These are phyloP conservation scores for Aciculoconidium aculeatum DNA, from an alignment of 805 yeast genomes.

Conservation along the genomic window DNA sequence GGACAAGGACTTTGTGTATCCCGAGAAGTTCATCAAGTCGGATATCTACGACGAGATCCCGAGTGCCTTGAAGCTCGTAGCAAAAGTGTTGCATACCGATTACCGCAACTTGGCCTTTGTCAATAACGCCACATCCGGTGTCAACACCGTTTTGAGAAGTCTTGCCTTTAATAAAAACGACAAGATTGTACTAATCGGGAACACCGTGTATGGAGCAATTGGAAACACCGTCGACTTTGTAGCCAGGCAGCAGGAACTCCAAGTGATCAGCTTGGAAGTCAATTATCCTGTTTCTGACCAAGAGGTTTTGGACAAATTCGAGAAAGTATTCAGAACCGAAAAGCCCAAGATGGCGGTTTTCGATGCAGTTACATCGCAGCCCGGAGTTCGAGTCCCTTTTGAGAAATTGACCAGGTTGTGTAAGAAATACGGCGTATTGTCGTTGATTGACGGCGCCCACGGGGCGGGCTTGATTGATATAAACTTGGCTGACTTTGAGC, in stretches of 20 bases:
- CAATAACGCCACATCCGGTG: slow-evolving; percentile 56
- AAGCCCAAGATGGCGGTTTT: slow-evolving; percentile 41
- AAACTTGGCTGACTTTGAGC: slow-evolving; percentile 36
- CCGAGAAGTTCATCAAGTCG: slow-evolving; percentile 41
- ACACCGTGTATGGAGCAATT: slow-evolving; percentile 52
- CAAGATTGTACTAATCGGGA: slow-evolving; percentile 37
- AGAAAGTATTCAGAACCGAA: slow-evolving; percentile 14
- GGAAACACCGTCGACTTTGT: slow-evolving; percentile 44
- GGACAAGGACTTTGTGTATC: slow-evolving; percentile 26
- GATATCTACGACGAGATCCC: slow-evolving; percentile 22
- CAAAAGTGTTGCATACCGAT: slow-evolving; percentile 41
- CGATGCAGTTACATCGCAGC: slow-evolving; percentile 59
- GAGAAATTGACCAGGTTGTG: slow-evolving; percentile 42
- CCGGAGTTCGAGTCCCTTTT: slow-evolving; percentile 57
- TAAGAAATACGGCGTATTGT: slow-evolving; percentile 38
- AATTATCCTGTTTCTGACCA: slow-evolving; percentile 12
- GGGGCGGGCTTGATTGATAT: slow-evolving; percentile 50
- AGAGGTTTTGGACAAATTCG: slow-evolving; percentile 20
- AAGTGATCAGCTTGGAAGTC: slow-evolving; percentile 11
- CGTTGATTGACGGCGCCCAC: slow-evolving; percentile 72
- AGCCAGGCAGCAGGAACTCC: too few relatives aligned
- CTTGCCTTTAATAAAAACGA: slow-evolving; percentile 48
- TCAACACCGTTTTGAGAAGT: slow-evolving; percentile 52
- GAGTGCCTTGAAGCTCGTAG: slow-evolving; percentile 31
- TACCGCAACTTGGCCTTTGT: slow-evolving; percentile 46